A percentile compares a stretch with the other conserved stretches of the same genome.
Evolutionary conservation across 371 early-diverging fungal genomes (phyloP).

Genomic region (Dichotomocladium elegans): DNA sequence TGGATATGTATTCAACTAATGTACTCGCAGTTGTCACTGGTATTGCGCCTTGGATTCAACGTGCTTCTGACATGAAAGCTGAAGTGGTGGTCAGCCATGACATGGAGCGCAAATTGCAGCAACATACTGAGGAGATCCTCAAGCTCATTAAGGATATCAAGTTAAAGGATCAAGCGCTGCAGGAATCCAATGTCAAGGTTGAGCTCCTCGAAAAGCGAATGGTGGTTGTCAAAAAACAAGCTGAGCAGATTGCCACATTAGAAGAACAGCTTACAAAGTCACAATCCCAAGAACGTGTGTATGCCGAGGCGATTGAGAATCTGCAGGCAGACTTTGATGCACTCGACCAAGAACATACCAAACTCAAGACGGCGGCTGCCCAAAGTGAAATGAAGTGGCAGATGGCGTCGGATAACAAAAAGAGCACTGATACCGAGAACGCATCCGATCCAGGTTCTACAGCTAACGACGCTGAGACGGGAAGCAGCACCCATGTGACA

Average conservation of each 20-base stretch:
- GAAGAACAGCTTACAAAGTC: constrained; percentile 60
- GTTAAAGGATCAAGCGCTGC: constrained; percentile 72
- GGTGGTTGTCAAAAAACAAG: constrained; percentile 63
- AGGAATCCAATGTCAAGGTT: constrained; percentile 74
- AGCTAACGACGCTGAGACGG: neutral
- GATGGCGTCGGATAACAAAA: constrained; percentile 5
- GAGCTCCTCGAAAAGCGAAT: constrained; percentile 76
- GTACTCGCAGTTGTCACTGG: constrained; percentile 37
- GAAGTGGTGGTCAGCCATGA: constrained; percentile 76
- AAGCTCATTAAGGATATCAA: constrained; percentile 72
- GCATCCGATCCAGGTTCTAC: neutral
- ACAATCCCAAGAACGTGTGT: constrained; percentile 61
- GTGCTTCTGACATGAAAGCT: constrained; percentile 76
- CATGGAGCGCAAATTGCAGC: constrained; percentile 70
- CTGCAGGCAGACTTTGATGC: constrained; percentile 70
- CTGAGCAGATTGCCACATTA: constrained; percentile 57
- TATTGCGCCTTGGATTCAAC: constrained; percentile 76
- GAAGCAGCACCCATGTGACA: neutral
- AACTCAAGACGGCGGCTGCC: constrained; percentile 52
- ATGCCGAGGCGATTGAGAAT: constrained; percentile 70
- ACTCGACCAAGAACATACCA: constrained; percentile 60
- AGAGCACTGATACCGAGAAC: too few relatives aligned
- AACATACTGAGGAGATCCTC: constrained; percentile 72
- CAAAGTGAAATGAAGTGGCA: constrained; percentile 39
- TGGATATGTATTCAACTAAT: neutral